Base-by-base conservation (phyloP, 2,329 filamentous ascomycete species). In the Dothiorella sarmentorum region DNA sequence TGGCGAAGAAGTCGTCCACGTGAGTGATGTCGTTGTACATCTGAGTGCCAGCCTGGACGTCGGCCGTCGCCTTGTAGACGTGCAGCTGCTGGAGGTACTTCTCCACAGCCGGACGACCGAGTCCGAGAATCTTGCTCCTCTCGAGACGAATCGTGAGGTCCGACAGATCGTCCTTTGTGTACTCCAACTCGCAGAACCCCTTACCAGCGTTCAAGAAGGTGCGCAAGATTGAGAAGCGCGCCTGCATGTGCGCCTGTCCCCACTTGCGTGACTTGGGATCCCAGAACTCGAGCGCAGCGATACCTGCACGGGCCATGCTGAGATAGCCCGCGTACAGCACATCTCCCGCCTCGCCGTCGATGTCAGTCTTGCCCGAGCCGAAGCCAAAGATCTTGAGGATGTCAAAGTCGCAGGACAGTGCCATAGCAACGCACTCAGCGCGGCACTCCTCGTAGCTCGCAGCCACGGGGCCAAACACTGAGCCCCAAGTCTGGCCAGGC, bases 381-480 rank as follows among this genome's bases (percentile, higher is more conserved):
- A 93, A 94, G 24, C 92, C 92, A 66, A 97, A 97, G 69, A 97
- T 93, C 71, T 91, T 83, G 18, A 97, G 82, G 51, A 95, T 90
- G 10, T 85, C 82, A 69, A 96, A 96, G 68, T 97, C 92, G 74
- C 92, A 96, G 68, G 87, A 85, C 4, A 97, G 80, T 40, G 86
- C 87, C 91, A 97, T 96, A 53, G 92, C 93, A 10, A 97, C 92
- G 67, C 91, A 89, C 72, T 97, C 93, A 4, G 93, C 93, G 58
- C 93, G 86, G 72, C 93, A 97, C 74, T 97, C 93, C 75, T 97
- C 93, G 68, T 96, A 97, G 15, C 87, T 90, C 3, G 88, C 90
- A 35, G 92, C 91, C 63, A 95, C 85, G 61, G 89, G 85, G 24
- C 92, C 91, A 69, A 97, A 97, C 0, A 96, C 90, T 4, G 87